Evolutionary conservation across 768 basidiomycete species (phyloP), one percentile per base, ranked within the genome.

Genomic region (Antrodiella citrinella): DNA sequence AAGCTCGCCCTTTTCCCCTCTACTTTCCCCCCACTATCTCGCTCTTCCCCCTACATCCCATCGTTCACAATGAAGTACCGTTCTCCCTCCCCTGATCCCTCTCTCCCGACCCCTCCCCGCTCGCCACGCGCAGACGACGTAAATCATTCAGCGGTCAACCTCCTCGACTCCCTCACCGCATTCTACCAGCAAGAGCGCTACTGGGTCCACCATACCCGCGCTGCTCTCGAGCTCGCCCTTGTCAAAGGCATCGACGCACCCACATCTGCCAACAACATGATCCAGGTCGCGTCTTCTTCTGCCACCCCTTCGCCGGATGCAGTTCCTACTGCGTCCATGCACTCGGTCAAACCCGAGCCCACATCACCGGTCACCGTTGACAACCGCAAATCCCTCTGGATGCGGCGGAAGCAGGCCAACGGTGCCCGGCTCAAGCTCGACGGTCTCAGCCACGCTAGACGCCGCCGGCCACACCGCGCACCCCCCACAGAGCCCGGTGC

Each of bases 111-210:
- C 4, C 51, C 51, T 4, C 51, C 51, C 5, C 47, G 22, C 48
- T 52, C 51, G 5, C 51, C 51, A 3, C 23, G 25, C 20, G 9
- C 19, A 13, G 21, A 23, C 40, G 42, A 44, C 10, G 35, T 18
- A 38, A 38, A 38, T 18, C 35, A 38, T 10, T 38, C 35, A 10
- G 78, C 83, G n/a, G 68, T 76, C 42, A 67, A 72, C 56, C 74
- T 82, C 55, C 78, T 86, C 59, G 78, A 84, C 57, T 75, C 76
- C 22, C 78, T 87, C 47, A 72, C 81, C 39, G 68, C 74, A 4
- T 85, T 81, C 57, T 87, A 86, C 63, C 78, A 83, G 60, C 75
- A 79, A 54, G 82, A 86, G 65, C 79, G 79, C 35, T 78, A 76
- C 68, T 86, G 84, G 82, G 76, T 85, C 4, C 78, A 81, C 54